phyloP scores from a whole-genome alignment of 768 basidiomycete genomes.

The Phlegmacium glaucopus region DNA sequence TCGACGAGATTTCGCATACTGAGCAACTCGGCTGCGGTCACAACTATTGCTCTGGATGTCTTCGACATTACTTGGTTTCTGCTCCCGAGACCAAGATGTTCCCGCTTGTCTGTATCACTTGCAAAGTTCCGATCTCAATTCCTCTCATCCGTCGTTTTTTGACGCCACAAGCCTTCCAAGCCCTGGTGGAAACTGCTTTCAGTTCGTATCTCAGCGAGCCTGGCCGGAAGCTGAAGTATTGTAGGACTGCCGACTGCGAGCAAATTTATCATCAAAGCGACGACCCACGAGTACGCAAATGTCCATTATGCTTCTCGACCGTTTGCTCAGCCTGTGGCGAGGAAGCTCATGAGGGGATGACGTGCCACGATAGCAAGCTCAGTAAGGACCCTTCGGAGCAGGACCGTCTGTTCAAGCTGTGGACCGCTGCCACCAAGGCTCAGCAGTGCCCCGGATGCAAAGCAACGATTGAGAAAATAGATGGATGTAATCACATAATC shows the following conservation, averaged over 20 bases:
- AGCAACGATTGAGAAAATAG: conserved; percentile 44
- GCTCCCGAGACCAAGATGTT: conserved; percentile 42
- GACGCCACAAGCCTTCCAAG: conserved; percentile 43
- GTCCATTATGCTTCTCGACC: conserved; percentile 48
- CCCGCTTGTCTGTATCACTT: conserved; percentile 65
- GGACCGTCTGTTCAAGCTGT: conserved; percentile 37
- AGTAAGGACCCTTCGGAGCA: conserved; percentile 35
- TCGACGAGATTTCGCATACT: conserved; percentile 38
- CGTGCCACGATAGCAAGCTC: conserved; percentile 37
- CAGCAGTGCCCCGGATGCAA: conserved; percentile 47
- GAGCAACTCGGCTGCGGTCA: conserved; percentile 46
- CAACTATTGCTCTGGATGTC: conserved; percentile 45
- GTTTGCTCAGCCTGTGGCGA: conserved; percentile 48
- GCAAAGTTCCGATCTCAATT: conserved; percentile 48
- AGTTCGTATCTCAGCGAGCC: conserved; percentile 50
- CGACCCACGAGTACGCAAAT: conserved; percentile 30
- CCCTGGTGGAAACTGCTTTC: conserved; percentile 55
- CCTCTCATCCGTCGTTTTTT: conserved; percentile 50
- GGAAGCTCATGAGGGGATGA: conserved; percentile 49
- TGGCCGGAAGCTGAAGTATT: conserved; percentile 56
- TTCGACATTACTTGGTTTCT: conserved; percentile 44
- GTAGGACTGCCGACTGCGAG: conserved; percentile 69
- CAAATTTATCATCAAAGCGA: conserved; percentile 52
- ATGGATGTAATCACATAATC: conserved; percentile 53
- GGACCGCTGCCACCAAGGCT: conserved; percentile 35